Evolutionary conservation across 2,329 filamentous ascomycete genomes (phyloP), one percentile per base, ranked within the genome.

Genomic region (Aspergillus awamori): DNA sequence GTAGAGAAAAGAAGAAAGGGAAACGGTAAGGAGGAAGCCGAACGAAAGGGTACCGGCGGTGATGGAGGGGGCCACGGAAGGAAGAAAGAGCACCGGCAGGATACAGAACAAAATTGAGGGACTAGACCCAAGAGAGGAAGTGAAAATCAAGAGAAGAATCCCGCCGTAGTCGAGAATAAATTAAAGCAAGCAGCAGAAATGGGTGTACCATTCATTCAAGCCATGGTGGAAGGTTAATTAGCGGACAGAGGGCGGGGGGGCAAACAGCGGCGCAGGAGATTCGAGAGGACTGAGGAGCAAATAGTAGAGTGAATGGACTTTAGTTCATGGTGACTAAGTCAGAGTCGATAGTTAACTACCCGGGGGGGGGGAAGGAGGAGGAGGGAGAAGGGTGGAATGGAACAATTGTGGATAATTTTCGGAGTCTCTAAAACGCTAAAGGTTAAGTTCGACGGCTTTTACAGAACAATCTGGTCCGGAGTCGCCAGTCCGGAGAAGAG

Each of bases 1-100:
- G 11, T 30, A 33, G 11, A 33, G 36, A 47, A 47, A 47, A 45
- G 48, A 51, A 26, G 54, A 49, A n/a, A 51, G 30, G 39, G 49
- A 36, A 17, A 61, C 39, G 36, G 55, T 30, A 52, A 51, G 51
- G 39, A 51, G 20, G 39, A 57, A 11, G 48, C 28, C 26, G 26
- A 51, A 26, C 10, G 26, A 11, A 17, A 39, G 20, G 17, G 41
- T 45, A 28, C 17, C n/a, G 26, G 20, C 36, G 38, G 38, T 28
- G n/a, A 24, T 41, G 20, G 39, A 43, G 39, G 28, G 30, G 41
- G 24, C 17, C 10, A 30, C 15, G 48, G 33, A 53, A 49, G 38
- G 30, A 53, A 45, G 24, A 43, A 15, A 53, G 36, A 41, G 38
- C 30, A 17, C 10, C 24, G 28, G 53, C 24, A 56, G 33, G 38